These are phyloP conservation scores for Antrodiella citrinella DNA, from an alignment of 768 basidiomycete genomes.

Conservation along the genomic window DNA sequence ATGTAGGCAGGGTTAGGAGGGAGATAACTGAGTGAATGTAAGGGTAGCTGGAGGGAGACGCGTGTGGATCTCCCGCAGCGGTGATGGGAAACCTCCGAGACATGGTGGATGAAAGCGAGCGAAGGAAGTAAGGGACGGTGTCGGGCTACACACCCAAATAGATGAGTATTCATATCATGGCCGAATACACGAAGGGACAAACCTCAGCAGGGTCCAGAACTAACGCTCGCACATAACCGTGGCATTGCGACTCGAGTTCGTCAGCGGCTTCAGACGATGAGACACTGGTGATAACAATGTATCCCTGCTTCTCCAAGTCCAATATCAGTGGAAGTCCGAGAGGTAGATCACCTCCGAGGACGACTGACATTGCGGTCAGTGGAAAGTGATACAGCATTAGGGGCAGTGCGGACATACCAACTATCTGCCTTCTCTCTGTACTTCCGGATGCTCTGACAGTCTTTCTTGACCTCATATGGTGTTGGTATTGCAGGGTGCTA, in stretches of 20 bases:
- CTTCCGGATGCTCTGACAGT: constrained; percentile 18
- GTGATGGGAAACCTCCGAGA: constrained; percentile 78
- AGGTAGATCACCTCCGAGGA: constrained; percentile 74
- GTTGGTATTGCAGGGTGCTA: constrained; percentile 17
- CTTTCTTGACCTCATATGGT: constrained; percentile 12
- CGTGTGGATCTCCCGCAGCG: constrained; percentile 74
- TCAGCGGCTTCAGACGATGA: constrained; percentile 57
- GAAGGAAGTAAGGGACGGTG: constrained; percentile 67
- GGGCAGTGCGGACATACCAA: constrained; percentile 23
- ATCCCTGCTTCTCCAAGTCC: constrained; percentile 71
- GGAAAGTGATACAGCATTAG: constrained; percentile 5
- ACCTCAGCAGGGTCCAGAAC: constrained; percentile 78
- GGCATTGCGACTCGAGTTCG: constrained; percentile 51
- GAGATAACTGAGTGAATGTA: constrained; percentile 76
- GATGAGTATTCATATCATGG: not conserved
- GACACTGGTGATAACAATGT: constrained; percentile 78
- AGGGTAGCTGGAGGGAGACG: constrained; percentile 52
- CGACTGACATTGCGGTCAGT: constrained; percentile 36
- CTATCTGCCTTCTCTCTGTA: constrained; percentile 37
- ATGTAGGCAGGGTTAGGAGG: constrained; percentile 50
- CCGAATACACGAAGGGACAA: constrained; percentile 11
- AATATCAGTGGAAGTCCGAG: constrained; percentile 64
- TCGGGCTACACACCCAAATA: constrained; percentile 54
- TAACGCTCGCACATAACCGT: constrained; percentile 75
- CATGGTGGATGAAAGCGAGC: constrained; percentile 72